phyloP scores from a whole-genome alignment of 441 rosid genomes.

The Eutrema salsugineum region DNA sequence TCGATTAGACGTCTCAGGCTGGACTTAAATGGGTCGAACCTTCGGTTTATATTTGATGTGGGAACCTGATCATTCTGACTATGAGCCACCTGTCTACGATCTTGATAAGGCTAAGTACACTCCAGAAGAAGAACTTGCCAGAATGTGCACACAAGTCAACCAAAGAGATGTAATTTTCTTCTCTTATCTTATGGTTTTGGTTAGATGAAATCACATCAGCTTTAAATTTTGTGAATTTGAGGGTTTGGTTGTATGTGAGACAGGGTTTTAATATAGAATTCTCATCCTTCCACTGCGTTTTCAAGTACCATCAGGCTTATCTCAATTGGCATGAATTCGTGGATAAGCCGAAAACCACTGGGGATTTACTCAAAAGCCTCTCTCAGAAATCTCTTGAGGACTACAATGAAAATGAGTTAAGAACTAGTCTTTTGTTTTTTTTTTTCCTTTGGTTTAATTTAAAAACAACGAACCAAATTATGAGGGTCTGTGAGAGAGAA shows the following conservation, averaged over 20 bases:
- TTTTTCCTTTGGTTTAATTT: no score
- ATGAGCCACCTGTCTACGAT: not conserved
- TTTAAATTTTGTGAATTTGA: not conserved
- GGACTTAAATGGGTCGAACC: not conserved
- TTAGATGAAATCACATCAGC: not conserved
- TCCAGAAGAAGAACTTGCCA: not conserved
- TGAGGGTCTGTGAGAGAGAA: no score
- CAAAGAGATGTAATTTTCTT: not conserved
- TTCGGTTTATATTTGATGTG: not conserved
- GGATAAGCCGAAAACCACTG: not conserved
- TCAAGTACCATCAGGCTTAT: conserved; percentile 6
- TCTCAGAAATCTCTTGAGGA: not conserved
- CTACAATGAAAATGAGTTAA: not conserved
- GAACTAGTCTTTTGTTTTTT: no score
- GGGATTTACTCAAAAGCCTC: not conserved
- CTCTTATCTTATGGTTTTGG: not conserved
- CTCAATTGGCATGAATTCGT: not conserved
- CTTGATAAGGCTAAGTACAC: not conserved
- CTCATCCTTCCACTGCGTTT: not conserved
- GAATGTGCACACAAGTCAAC: not conserved
- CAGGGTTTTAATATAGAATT: conserved; percentile 11
- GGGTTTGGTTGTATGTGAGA: not conserved
- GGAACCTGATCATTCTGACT: not conserved
- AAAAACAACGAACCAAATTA: no score
- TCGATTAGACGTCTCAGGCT: not conserved